These are phyloP conservation scores for Linum trigynum DNA, from an alignment of 345 rosid genomes.

Conservation along the genomic window DNA sequence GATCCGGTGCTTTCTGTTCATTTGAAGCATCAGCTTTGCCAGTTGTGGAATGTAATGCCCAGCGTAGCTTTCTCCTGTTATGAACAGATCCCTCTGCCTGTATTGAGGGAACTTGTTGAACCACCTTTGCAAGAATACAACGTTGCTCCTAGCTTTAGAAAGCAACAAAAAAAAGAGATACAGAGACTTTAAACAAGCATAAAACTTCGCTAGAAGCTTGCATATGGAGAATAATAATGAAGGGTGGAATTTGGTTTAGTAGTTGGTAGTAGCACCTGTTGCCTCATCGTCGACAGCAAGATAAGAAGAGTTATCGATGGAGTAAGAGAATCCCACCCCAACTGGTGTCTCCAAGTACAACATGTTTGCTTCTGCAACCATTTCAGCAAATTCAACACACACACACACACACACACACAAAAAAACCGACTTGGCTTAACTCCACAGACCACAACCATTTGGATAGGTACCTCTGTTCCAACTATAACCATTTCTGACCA, in stretches of 20 bases:
- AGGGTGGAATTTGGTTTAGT: constrained; percentile 1
- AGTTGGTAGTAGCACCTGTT: constrained; percentile 9
- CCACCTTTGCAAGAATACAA: constrained; percentile 9
- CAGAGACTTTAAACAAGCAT: background rate
- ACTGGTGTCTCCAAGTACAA: constrained; percentile 12
- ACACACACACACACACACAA: too few species aligned
- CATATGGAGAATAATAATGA: background rate
- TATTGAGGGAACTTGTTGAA: constrained; percentile 10
- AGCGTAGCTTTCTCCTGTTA: constrained; percentile 10
- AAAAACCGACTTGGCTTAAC: background rate
- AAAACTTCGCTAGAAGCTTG: background rate
- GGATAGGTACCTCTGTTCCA: constrained; percentile 71
- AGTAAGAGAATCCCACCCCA: background rate
- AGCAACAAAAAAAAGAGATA: background rate
- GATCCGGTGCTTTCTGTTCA: background rate
- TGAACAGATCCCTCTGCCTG: constrained; percentile 10
- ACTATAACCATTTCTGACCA: constrained; percentile 74
- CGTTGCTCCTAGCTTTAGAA: constrained; percentile 5
- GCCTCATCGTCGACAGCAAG: background rate
- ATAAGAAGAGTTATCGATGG: background rate
- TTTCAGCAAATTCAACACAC: background rate
- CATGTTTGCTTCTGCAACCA: constrained; percentile 10
- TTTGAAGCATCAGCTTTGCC: constrained; percentile 5
- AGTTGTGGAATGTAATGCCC: constrained; percentile 9
- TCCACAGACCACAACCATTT: background rate